Conservation (phyloP, 1,284 basidiomycete species). For the Peniophora sp. region DNA sequence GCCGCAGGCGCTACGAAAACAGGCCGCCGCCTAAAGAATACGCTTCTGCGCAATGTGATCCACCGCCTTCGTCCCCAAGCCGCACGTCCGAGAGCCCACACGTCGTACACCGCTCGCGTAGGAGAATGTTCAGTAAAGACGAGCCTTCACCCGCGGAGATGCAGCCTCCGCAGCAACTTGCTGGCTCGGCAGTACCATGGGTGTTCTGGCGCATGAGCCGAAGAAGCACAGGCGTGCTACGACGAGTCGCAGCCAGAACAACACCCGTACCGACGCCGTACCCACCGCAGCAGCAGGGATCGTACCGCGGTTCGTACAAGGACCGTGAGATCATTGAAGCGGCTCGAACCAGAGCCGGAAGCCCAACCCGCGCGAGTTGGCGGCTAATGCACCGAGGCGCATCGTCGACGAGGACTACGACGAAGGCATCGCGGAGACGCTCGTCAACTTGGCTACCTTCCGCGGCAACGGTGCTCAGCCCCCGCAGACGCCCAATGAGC, state of each 20-base stretch:
- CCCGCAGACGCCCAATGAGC: constrained; percentile 12
- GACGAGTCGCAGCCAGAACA: constrained; percentile 30
- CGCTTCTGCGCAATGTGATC: constrained; percentile 15
- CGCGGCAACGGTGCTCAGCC: constrained; percentile 9
- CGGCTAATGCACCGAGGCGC: constrained; percentile 50
- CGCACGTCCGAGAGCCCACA: constrained; percentile 34
- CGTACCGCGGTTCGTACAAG: constrained; percentile 30
- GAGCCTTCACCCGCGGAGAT: constrained; percentile 15
- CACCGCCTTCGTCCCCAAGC: constrained; percentile 5
- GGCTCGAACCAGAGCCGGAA: constrained; percentile 44
- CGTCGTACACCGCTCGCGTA: constrained; percentile 15
- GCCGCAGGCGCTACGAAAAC: background rate
- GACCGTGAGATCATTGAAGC: constrained; percentile 44
- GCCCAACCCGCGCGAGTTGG: constrained; percentile 59
- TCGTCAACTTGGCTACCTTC: constrained; percentile 51
- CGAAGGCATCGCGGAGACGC: constrained; percentile 64
- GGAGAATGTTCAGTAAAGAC: constrained; percentile 17
- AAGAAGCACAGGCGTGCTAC: constrained; percentile 13
- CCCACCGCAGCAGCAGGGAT: constrained; percentile 19
- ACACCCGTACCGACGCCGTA: constrained; percentile 15
- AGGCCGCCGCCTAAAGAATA: background rate
- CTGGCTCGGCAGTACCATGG: no score
- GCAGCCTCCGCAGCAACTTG: constrained; percentile 6
- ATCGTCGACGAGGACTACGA: constrained; percentile 79
- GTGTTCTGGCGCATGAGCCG: no score